Evolutionary conservation across 2,329 filamentous ascomycete genomes (phyloP).

Genomic region (Trichophyton rubrum): DNA sequence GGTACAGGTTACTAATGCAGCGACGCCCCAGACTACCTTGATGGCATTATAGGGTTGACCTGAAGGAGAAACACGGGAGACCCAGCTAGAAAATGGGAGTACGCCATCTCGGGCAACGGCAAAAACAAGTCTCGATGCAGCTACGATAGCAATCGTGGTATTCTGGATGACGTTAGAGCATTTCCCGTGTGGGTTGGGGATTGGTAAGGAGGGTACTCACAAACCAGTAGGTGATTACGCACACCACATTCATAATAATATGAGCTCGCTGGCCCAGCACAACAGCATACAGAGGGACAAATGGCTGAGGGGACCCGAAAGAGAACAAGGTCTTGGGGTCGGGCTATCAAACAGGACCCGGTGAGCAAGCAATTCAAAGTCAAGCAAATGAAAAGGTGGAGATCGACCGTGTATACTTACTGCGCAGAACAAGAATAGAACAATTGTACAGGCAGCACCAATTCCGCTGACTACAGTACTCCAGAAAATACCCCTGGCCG

Average conservation of each 20-base stretch:
- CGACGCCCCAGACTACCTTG: constrained; percentile 45
- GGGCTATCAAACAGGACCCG: constrained; percentile 28
- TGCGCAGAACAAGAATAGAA: constrained; percentile 48
- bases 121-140: constrained; percentile 49
- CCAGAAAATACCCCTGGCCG: constrained; percentile 49
- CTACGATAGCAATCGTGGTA: constrained; percentile 47
- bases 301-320: constrained; percentile 45
- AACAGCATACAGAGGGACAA: constrained; percentile 46
- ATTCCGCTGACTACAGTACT: constrained; percentile 46
- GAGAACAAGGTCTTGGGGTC: constrained; percentile 41
- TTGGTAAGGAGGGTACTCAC: constrained; percentile 24
- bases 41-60: constrained; percentile 50
- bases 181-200: background rate
- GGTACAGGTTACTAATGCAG: constrained; percentile 45
- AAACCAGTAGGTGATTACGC: constrained; percentile 40
- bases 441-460: constrained; percentile 44
- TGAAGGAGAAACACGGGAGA: constrained; percentile 40
- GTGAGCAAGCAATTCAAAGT: background rate
- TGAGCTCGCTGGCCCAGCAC: constrained; percentile 45
- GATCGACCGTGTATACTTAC: constrained; percentile 22
- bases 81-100: constrained; percentile 47
- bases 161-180: constrained; percentile 28
- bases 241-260: constrained; percentile 50
- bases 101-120: constrained; percentile 51
- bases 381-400: background rate